Base-by-base conservation (phyloP, 2,329 filamentous ascomycete species). In the Diaporthe humulicola region DNA sequence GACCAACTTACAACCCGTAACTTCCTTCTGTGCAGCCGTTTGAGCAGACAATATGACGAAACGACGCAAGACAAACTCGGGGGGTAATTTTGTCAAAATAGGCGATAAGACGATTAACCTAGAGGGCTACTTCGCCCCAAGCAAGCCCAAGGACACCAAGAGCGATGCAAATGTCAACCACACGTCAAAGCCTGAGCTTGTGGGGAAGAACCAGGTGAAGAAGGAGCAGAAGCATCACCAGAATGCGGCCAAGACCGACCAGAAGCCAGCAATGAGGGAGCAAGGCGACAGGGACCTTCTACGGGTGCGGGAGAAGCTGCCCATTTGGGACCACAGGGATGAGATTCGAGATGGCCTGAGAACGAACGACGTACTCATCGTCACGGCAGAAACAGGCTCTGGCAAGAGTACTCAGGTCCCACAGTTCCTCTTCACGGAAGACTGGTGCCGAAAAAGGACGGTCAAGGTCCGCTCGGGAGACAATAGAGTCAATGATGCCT, bases 341-440 rank as follows among this genome's bases (percentile, higher is more conserved):
- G 89, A 93, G 36, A 97, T 98, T 67, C 91, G 91, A 48, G 81
- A 87, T 22, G 87, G 90, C 2, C 85, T 98, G 9, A 86, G 86
- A 17, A 85, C 90, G 45, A 92, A 91, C n/a, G 91, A 97, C 79
- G 91, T 98, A 1, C 89, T 99, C 70, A 88, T 99, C 0, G 86
- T 99, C 19, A 93, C 97, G 3, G 96, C 96, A 85, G 96, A 98
- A 83, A 99, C 97, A 0, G 97, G 97, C 82, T 98, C 95, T 19
- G 97, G 97, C 81, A 99, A 99, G 85, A 97, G 94, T 86, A 99
- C 97, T 0, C 97, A 99, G 84, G 93, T 98, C 0, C 96, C 97
- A 0, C 97, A 98, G 80, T 98, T 98, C 77, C 86, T 99, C 10
- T 90, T 93, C 60, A 84, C 86, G 36, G 94, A 98, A 80, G 85